Percentiles rank a stretch among this genome's conserved stretches.
Conservation (phyloP, 2,329 filamentous ascomycete genomes). For the Penicillium sp. region DNA sequence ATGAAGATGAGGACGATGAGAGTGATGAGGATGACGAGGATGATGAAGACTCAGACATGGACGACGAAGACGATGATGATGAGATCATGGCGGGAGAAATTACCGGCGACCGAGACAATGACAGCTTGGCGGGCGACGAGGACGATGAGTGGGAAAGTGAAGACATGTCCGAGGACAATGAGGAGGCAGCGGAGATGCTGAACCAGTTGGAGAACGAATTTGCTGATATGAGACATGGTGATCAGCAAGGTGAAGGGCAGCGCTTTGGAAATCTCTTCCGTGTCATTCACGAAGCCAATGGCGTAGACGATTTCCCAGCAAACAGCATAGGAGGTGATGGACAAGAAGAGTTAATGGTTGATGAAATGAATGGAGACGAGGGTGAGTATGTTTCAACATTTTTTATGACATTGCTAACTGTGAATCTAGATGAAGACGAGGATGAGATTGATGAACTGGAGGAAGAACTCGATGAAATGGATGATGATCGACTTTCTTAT, state of each 20-base stretch:
- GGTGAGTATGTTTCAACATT: slow-evolving; percentile 33
- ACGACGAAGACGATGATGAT: slow-evolving; percentile 50
- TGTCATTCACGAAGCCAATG: slow-evolving; percentile 38
- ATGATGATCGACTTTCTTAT: slow-evolving; percentile 42
- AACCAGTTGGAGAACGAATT: slow-evolving; percentile 41
- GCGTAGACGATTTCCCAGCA: slow-evolving; percentile 40
- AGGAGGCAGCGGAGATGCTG: slow-evolving; percentile 40
- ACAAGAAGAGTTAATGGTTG: slow-evolving; percentile 46
- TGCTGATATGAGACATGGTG: slow-evolving; percentile 37
- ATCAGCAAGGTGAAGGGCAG: slow-evolving; percentile 39
- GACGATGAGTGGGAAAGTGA: slow-evolving; percentile 50
- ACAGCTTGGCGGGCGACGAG: slow-evolving; percentile 44
- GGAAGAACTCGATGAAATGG: slow-evolving; percentile 41
- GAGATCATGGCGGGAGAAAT: slow-evolving; percentile 53
- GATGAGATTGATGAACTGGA: slow-evolving; percentile 38
- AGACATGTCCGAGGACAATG: slow-evolving; percentile 45
- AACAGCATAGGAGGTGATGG: slow-evolving; percentile 49
- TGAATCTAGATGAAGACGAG: slow-evolving; percentile 51
- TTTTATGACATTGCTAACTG: slow-evolving; percentile 38
- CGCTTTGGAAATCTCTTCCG: slow-evolving; percentile 46
- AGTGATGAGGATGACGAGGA: slow-evolving; percentile 60
- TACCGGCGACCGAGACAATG: slow-evolving; percentile 53
- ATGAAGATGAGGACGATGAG: slow-evolving; percentile 62
- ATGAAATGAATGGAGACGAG: slow-evolving; percentile 57
- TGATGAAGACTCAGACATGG: slow-evolving; percentile 56